Conservation (phyloP, 176 grass and related monocot species). For the Oryza brachyantha region DNA sequence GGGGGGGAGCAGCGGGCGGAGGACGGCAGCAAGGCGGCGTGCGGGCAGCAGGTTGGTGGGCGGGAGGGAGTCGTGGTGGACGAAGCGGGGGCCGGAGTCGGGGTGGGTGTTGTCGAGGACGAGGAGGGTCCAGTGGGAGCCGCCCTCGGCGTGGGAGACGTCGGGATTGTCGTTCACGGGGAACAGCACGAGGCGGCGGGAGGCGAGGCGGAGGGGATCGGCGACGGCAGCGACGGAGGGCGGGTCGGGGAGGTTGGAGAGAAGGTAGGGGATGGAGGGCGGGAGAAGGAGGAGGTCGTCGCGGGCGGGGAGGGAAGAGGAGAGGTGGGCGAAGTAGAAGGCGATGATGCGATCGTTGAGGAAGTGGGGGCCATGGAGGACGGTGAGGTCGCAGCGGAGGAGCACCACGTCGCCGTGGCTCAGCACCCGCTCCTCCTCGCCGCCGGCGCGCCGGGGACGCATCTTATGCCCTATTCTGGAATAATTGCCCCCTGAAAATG, state of each 20-base stretch:
- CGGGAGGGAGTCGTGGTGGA: conserved; percentile 70
- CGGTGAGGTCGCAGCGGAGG: conserved; percentile 56
- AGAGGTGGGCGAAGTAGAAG: conserved; percentile 65
- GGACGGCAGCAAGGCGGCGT: conserved; percentile 27
- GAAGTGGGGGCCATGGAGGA: conserved; percentile 55
- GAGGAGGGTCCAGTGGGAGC: conserved; percentile 71
- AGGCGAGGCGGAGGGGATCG: conserved; percentile 45
- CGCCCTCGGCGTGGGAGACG: conserved; percentile 43
- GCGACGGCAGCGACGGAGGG: conserved; percentile 35
- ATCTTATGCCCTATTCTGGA: too few relatives aligned
- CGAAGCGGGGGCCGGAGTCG: conserved; percentile 40
- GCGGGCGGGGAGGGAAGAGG: conserved; percentile 21
- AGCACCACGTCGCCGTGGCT: conserved; percentile 64
- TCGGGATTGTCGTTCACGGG: conserved; percentile 68
- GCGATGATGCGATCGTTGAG: conserved; percentile 79
- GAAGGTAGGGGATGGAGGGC: conserved; percentile 67
- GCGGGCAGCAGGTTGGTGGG: conserved; percentile 46
- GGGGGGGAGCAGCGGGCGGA: conserved; percentile 34
- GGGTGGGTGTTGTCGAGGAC: conserved; percentile 33
- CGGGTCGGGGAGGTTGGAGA: conserved; percentile 58
- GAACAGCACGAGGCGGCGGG: conserved; percentile 57
- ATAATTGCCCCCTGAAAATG: too few relatives aligned
- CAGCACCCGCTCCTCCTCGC: conserved; percentile 39
- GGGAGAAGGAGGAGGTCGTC: conserved; percentile 56
- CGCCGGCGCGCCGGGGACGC: not conserved